Conservation (phyloP, 306 rosid genomes). For the Sicyos edulis region DNA sequence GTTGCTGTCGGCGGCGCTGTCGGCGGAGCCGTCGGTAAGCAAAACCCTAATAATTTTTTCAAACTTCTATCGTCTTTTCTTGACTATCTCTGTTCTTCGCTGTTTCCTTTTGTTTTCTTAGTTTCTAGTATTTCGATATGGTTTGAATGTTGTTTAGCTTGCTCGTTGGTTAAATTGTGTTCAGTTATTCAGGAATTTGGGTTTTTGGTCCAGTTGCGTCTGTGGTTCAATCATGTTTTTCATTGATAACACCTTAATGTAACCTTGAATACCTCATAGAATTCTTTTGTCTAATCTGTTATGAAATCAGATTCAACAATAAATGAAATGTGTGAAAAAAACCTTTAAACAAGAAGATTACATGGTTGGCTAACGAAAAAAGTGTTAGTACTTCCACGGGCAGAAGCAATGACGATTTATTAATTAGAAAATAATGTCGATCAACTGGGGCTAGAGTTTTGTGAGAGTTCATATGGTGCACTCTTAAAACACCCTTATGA, state of each 20-base stretch:
- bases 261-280: background rate
- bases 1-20: slow-evolving; percentile 69
- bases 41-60: background rate
- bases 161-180: background rate
- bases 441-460: too few relatives aligned
- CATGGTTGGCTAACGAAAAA: too few relatives aligned
- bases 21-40: slow-evolving; percentile 64
- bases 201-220: background rate
- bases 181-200: background rate
- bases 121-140: background rate
- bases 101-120: background rate
- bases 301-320: too few relatives aligned
- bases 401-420: too few relatives aligned
- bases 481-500: too few relatives aligned
- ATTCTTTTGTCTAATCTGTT: background rate
- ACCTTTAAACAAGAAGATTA: too few relatives aligned
- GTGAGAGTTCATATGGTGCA: too few relatives aligned
- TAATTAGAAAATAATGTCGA: too few relatives aligned
- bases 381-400: too few relatives aligned
- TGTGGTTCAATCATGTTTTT: background rate
- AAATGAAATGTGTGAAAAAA: too few relatives aligned
- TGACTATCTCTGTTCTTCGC: background rate
- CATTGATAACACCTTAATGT: background rate
- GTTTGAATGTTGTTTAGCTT: background rate
- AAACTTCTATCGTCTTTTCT: background rate